Evolutionary conservation across 495 filamentous ascomycete genomes (phyloP), one percentile per base, ranked within the genome.

Genomic region (Xylaria palmicola): DNA sequence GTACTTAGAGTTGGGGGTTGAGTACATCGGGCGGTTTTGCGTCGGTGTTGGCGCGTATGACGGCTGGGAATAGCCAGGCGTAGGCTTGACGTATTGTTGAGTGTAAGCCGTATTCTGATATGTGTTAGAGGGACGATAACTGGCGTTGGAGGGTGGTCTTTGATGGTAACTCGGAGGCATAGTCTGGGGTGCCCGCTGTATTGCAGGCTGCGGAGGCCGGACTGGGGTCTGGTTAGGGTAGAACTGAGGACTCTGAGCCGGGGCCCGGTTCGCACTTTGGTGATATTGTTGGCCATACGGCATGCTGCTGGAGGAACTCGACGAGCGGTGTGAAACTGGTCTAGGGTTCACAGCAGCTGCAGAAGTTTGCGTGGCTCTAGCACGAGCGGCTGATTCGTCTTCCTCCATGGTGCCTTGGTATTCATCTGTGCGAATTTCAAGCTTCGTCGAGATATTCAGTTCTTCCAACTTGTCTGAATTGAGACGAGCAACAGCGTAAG

Each of bases 321-420:
- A 69, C n/a, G 71, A 64, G 27, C 78, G 67, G 54, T 77, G 74
- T 12, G 67, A 41, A 30, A 40, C 56, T 59, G 75, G 74, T 44
- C 75, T 75, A n/a, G 75, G 66, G 20, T 50, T 71, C 1, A 65
- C 62, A 30, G 60, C 68, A 12, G 57, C 37, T 6, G 66, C 29
- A 6, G 66, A 65, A 32, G 74, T 68, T 56, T 78, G 74, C 6
- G 73, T 65, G 8, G 74, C 73, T 56, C 71, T 72, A 10, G 71
- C 75, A 37, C 71, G 72, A 32, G 66, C 66, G 32, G 77, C 74
- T 13, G 69, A 75, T 61, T 93, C 90, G 64, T 96, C 92, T 69
- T 92, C 90, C 68, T 96, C 92, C 88, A 96, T 89, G 13, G 87
- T 86, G 4, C 93, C 93, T 52, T 80, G 83, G 63, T 90, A 90